These are phyloP conservation scores for Termitomyces heimii DNA, from an alignment of 768 basidiomycete genomes.

Conservation along the genomic window DNA sequence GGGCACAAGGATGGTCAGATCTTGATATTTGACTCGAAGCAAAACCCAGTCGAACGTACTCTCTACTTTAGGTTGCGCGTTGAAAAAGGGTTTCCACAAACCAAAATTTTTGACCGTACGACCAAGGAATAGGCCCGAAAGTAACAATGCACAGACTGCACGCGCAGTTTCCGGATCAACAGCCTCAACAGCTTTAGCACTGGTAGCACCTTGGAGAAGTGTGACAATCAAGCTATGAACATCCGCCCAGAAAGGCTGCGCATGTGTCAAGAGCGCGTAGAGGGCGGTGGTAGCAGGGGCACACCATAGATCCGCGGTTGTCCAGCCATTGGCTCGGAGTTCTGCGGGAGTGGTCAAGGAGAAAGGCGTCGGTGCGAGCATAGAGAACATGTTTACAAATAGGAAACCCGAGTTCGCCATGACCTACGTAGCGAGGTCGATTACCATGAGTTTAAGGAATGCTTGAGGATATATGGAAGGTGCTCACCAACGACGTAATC, in stretches of 20 bases:
- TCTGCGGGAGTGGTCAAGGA: conserved; percentile 73
- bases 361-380: conserved; percentile 68
- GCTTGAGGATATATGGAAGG: neutral
- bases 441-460: neutral
- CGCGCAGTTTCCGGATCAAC: conserved; percentile 62
- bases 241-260: conserved; percentile 80
- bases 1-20: neutral
- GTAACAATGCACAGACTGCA: conserved; percentile 63
- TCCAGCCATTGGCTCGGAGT: conserved; percentile 81
- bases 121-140: conserved; percentile 54
- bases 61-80: conserved; percentile 6
- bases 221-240: conserved; percentile 42
- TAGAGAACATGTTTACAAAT: conserved; percentile 65
- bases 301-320: conserved; percentile 78
- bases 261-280: conserved; percentile 80
- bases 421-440: conserved; percentile 32
- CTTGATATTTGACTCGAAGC: neutral
- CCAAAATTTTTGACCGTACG: conserved; percentile 65
- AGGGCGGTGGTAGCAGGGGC: conserved; percentile 73
- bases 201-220: conserved; percentile 32
- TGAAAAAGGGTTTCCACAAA: conserved; percentile 18
- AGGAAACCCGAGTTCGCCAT: conserved; percentile 81
- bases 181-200: conserved; percentile 34
- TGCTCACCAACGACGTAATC: conserved; percentile 62
- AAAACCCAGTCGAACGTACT: conserved; percentile 6